phyloP scores from a whole-genome alignment of 495 filamentous ascomycete genomes.

The Penicillium antarcticum region DNA sequence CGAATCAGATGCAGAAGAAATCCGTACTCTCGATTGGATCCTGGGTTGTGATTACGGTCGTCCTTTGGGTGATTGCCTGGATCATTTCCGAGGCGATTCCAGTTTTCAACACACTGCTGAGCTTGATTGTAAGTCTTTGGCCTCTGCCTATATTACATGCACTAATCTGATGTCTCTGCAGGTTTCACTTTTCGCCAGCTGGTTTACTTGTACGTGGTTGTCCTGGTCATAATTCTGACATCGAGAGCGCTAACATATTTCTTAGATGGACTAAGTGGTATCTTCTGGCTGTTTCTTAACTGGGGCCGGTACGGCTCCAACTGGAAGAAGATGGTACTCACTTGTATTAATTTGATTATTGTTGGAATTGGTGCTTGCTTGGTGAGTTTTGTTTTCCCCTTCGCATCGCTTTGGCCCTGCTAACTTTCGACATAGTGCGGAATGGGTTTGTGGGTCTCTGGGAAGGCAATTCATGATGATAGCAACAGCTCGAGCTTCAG shows the following conservation, averaged over 20 bases:
- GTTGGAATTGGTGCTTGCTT: constrained; percentile 26
- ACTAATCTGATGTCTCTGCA: constrained; percentile 5
- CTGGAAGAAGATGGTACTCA: constrained; percentile 25
- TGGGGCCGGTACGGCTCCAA: constrained; percentile 22
- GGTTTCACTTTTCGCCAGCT: constrained; percentile 35
- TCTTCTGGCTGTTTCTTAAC: constrained; percentile 41
- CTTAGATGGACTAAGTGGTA: constrained; percentile 28
- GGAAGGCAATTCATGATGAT: constrained; percentile 23
- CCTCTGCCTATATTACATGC: constrained; percentile 30
- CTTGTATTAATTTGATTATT: constrained; percentile 28
- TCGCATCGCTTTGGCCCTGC: not conserved
- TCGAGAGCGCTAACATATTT: constrained; percentile 3
- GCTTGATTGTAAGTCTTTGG: constrained; percentile 37
- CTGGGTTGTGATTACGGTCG: constrained; percentile 57
- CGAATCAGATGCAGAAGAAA: constrained; percentile 57
- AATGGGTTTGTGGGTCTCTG: constrained; percentile 28
- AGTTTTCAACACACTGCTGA: constrained; percentile 64
- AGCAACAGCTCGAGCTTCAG: constrained; percentile 17
- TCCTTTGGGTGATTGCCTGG: constrained; percentile 65
- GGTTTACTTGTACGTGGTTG: constrained; percentile 50
- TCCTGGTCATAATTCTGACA: constrained; percentile 38
- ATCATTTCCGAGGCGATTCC: constrained; percentile 71
- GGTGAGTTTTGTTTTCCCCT: constrained; percentile 12
- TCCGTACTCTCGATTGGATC: constrained; percentile 44
- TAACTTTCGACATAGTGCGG: constrained; percentile 15